Evolutionary conservation across 306 rosid species (phyloP), one percentile per base, ranked within the genome.

Genomic region (Begonia peltatifolia): DNA sequence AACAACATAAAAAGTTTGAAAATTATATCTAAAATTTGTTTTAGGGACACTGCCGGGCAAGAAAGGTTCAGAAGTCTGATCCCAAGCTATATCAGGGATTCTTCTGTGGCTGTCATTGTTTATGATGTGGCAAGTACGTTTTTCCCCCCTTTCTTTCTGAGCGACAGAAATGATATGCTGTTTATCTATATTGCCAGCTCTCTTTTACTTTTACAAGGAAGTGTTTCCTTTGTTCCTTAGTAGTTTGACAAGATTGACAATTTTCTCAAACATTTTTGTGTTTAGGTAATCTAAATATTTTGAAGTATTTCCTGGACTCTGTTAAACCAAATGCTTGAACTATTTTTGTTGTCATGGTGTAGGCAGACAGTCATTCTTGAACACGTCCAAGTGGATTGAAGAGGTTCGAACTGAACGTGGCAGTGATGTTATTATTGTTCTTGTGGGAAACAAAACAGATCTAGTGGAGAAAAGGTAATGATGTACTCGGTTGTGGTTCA

Each of bases 361-460:
- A 87, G 96, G 94, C 52, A 73, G 90, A 53, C 87, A 80, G 49
- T 75, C 96, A 56, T 87, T 87, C 70, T 68, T 87, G 63, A 87
- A 83, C 63, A 87, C 89, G 59, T 46, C 71, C 52, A 87, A 76
- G 74, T 87, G 96, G 94, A 83, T 87, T 55, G 96, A 87, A 74
- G 89, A 87, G 77, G 96, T 87, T 63, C 82, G 89, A 23, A 80
- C 89, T 54, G 96, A 87, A 74, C 64, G 89, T 64, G 96, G 94
- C 48, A 78, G 80, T 7, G 96, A 87, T 74, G 96, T 87, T 42
- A 87, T 87, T 63, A 73, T 87, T 63, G 89, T 83, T 61, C 84
- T 87, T 65, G 95, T 82, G 62, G 88, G 93, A 50, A 87, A 87
- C 77, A 87, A 87, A 76, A 87, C 96, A 17, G 90, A 87, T 60